Evolutionary conservation across 23 red algal species (phyloP), one percentile per base, ranked within the genome.

Genomic region (Chondrus crispus): DNA sequence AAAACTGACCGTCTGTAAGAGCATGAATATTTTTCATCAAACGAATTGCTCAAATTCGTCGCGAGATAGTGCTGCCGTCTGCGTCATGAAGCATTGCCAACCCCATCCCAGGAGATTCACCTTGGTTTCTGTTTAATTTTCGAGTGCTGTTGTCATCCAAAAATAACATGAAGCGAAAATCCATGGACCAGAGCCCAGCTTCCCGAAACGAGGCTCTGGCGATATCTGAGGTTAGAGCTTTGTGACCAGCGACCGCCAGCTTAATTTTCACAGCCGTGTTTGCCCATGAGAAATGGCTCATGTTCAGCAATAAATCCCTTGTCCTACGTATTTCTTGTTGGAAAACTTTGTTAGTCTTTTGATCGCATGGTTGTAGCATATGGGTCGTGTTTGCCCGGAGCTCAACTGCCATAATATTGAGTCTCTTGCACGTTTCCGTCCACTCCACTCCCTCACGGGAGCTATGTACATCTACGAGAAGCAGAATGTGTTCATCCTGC

Each of bases 381-480:
- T 80, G 47, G 20, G 75, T 80, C 2, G 75, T 80, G 75, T 80
- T 80, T 55, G 75, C 4, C 2, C 35, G 75, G 2, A 80, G 75
- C 18, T 80, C 58, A 2, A 80, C 18, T 2, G 58, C 75, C 4
- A 8, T 6, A 4, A 80, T 55, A 9, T 55, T 55, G 5, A 5
- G 2, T 2, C 2, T 52, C 40, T 49, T 52, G 18, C 16, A 55
- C 1, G 38, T 7, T 54, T 80, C 75, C 24, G 58, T 20, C 75
- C 75, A 80, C 1, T 55, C 3, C 2, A 80, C 2, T 9, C 75
- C 58, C 7, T 80, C 2, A 4, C 75, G 2, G 2, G 75, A 80
- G 26, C 75, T 80, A 33, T 80, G 47, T 8, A 46, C 75, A 33
- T 80, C 75, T 5, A 80, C 26, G 39, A 49, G 41, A 8, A 80